Conservation (phyloP, 441 rosid species). For the Viola pubescens region DNA sequence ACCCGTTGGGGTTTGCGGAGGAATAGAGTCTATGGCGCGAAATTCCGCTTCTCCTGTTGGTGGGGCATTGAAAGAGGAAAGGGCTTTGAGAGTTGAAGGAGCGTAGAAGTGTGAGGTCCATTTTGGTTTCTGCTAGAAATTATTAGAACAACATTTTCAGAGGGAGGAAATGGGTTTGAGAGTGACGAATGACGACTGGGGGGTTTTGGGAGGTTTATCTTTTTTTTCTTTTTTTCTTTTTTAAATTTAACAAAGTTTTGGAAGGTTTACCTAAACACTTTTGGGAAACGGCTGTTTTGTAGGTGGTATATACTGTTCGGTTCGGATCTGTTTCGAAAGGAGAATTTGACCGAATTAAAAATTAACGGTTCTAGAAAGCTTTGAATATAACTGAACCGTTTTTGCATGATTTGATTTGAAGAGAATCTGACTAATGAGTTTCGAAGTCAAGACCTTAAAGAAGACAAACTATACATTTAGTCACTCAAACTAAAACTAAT, state of each 20-base stretch:
- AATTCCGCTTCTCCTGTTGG: slow-evolving; percentile 24
- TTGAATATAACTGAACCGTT: too few relatives aligned
- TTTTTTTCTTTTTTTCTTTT: slow-evolving; percentile 21
- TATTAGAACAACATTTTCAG: too few relatives aligned
- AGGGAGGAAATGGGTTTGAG: too few relatives aligned
- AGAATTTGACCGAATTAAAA: neutral
- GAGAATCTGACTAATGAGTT: too few relatives aligned
- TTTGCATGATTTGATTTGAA: too few relatives aligned
- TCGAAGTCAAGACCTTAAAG: too few relatives aligned
- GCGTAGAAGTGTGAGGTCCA: neutral
- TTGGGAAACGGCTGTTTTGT: too few relatives aligned
- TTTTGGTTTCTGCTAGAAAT: neutral
- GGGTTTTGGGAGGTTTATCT: slow-evolving; percentile 18
- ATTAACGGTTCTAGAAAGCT: too few relatives aligned
- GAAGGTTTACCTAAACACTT: slow-evolving; percentile 14
- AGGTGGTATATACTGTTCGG: too few relatives aligned
- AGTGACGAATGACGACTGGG: neutral
- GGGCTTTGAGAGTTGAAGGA: neutral
- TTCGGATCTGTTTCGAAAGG: slow-evolving; percentile 2
- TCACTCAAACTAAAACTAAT: too few relatives aligned
- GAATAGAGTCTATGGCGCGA: slow-evolving; percentile 37
- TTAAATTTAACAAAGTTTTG: slow-evolving; percentile 9
- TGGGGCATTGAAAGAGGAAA: slow-evolving; percentile 24
- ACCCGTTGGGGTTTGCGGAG: slow-evolving; percentile 39
- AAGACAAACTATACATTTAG: too few relatives aligned